A percentile compares a stretch with the other conserved stretches of the same genome.
Conservation (phyloP, 116 monocot genomes). For the Papilionanthe hybrid region DNA sequence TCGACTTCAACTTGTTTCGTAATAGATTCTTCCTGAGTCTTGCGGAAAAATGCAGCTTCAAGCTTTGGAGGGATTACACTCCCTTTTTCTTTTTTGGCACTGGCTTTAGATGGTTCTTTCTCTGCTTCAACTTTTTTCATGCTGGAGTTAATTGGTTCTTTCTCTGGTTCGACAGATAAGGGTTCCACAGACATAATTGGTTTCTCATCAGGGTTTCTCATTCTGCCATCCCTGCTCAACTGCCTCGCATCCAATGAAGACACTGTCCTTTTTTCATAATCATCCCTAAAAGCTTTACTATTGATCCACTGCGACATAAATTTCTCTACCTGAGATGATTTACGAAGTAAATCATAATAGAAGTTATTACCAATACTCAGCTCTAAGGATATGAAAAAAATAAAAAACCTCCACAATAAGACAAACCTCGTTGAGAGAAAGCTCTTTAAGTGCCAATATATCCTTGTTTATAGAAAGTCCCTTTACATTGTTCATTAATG, state of each 20-base stretch:
- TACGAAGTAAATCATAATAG: neutral
- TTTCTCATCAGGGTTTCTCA: slow-evolving; percentile 85
- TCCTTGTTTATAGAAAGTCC: slow-evolving; percentile 69
- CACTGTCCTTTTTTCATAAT: slow-evolving; percentile 72
- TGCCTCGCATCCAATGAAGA: slow-evolving; percentile 61
- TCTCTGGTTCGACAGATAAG: slow-evolving; percentile 20
- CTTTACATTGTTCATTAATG: slow-evolving; percentile 56
- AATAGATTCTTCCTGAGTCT: slow-evolving; percentile 13
- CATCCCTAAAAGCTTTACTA: slow-evolving; percentile 64
- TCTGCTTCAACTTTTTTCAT: too few relatives aligned
- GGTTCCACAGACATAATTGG: slow-evolving; percentile 36
- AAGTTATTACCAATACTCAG: neutral
- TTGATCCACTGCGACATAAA: slow-evolving; percentile 66
- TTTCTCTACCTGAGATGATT: slow-evolving; percentile 51
- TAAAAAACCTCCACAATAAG: neutral
- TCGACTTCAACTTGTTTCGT: slow-evolving; percentile 26
- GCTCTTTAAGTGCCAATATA: slow-evolving; percentile 41
- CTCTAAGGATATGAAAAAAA: neutral
- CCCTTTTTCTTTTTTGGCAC: slow-evolving; percentile 30
- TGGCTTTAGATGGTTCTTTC: slow-evolving; percentile 21
- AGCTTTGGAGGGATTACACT: slow-evolving; percentile 13
- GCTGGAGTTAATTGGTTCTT: slow-evolving; percentile 15
- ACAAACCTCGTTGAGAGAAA: slow-evolving; percentile 52
- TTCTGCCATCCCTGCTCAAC: slow-evolving; percentile 70
- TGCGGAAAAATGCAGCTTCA: slow-evolving; percentile 15